Evolutionary conservation across 768 basidiomycete species (phyloP).

Genomic region (Leccinellum albellum): DNA sequence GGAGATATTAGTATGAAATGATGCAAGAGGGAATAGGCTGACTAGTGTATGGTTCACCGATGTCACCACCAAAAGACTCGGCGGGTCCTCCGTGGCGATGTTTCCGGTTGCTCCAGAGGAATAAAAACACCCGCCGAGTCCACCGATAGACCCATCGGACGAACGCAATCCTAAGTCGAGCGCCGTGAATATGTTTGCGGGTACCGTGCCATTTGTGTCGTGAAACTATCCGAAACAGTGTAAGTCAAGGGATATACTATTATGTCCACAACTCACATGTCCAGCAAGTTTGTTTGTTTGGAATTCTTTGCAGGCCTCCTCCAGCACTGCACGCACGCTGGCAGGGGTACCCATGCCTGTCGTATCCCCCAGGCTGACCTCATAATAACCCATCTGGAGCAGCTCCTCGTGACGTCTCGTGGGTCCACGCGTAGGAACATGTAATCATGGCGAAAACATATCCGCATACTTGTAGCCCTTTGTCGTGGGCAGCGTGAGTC

Average conservation of each 20-base stretch:
- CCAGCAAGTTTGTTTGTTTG: slow-evolving; percentile 73
- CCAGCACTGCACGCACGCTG: slow-evolving; percentile 62
- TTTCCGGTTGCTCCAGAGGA: slow-evolving; percentile 96
- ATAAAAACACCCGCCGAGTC: slow-evolving; percentile 93
- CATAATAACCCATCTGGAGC: slow-evolving; percentile 89
- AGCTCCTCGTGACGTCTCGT: slow-evolving; percentile 67
- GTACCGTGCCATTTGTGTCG: slow-evolving; percentile 80
- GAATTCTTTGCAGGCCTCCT: slow-evolving; percentile 67
- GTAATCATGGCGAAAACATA: slow-evolving; percentile 82
- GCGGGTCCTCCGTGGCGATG: slow-evolving; percentile 90
- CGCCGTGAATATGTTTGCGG: slow-evolving; percentile 71
- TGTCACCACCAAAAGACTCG: slow-evolving; percentile 52
- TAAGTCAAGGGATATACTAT: too few species aligned
- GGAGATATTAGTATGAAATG: neutral
- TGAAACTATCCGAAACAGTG: slow-evolving; percentile 56
- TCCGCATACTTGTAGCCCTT: slow-evolving; percentile 70
- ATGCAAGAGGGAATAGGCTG: neutral
- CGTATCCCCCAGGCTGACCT: slow-evolving; percentile 90
- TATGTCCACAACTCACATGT: too few species aligned
- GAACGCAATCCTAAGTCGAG: slow-evolving; percentile 73
- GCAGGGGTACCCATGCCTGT: slow-evolving; percentile 80
- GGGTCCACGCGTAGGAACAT: slow-evolving; percentile 83
- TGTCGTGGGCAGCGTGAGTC: slow-evolving; percentile 44
- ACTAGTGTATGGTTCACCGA: slow-evolving; percentile 33
- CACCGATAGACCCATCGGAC: slow-evolving; percentile 80